Evolutionary conservation across 768 basidiomycete species (phyloP), one percentile per base, ranked within the genome.

Genomic region (Asterophora lycoperdoides): DNA sequence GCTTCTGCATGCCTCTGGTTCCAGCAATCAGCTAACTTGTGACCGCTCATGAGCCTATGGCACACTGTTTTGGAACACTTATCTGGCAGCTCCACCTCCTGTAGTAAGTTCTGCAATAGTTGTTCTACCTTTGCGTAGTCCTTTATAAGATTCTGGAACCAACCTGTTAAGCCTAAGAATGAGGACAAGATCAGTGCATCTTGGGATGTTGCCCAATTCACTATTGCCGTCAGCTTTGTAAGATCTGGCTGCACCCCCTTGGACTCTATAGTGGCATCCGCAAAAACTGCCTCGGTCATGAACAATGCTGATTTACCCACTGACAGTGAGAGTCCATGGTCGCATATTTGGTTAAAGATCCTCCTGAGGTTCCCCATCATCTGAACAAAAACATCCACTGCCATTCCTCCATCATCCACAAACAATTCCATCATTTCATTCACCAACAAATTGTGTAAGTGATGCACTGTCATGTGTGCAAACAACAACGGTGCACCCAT

Each of bases 371-470:
- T 59, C 4, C 1, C 17, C 28, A 70, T 23, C 20, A 54, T 53
- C 17, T 57, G 56, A 1, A 63, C 56, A 44, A 74, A 73, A 0
- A 35, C 41, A 53, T 74, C 62, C 0, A 53, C 65, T 11, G 65
- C 62, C 5, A 60, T 34, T 0, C 61, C 68, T 0, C 69, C 64
- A 46, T 77, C 68, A 35, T 76, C 71, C 0, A 76, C 67, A 14
- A 72, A 73, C 5, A 67, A 46, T 42, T 72, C 68, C 14, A 71
- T 51, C 0, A 38, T 39, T 1, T 34, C 34, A 1, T 55, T 41
- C 1, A 58, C 57, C 1, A 69, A 36, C 1, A 69, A 28, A 39
- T 68, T 65, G 1, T 60, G 48, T 3, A 70, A 37, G 1, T 44
- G 15, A 0, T 41, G n/a, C 1, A 66, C 64, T 0, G 60, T 64